Base-by-base conservation (phyloP, 1,139 yeast genomes). In the Lodderomyces beijingensis region DNA sequence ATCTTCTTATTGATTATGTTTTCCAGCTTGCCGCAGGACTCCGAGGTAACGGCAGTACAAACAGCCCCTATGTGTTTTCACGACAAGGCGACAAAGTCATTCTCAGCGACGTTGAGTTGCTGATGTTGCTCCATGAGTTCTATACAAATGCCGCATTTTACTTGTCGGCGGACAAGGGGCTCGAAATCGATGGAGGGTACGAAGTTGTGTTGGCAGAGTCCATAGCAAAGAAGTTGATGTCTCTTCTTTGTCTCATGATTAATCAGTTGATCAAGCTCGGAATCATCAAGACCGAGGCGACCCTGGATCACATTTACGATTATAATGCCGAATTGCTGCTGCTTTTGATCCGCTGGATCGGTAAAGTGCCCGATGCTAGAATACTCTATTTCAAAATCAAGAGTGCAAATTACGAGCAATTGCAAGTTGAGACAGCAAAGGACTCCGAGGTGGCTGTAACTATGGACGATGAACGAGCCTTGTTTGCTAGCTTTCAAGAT, bases 101-200 rank as follows among this genome's bases (percentile, higher is more conserved):
- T 6, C 51, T 80, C 11, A 72, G 80, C 21, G 75, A 69, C 6
- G 64, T 77, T 30, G 89, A 82, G 44, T 65, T 58, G 39, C 72
- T 74, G 46, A 77, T 80, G 84, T 48, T 82, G n/a, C 52, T 82
- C 25, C 87, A 80, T 51, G 86, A 79, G 49, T 78, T 81, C 44
- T 63, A 82, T 37, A 65, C 74, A 11, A 77, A 72, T 39, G 69
- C 80, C 16, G 61, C 73, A 7, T 64, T 70, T 10, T 73, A 64
- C 40, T 52, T 80, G 13, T 62, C 79, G 0, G 62, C 70, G 1
- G 50, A 57, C 2, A 59, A 61, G 16, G 61, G 65, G 3, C 55
- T 62, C 12, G 60, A 57, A 25, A 59, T 61, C 9, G 62, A 57
- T 3, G 62, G 55, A 21, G 68, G 65, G 0, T 51, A 55, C 25